These are phyloP conservation scores for Pythium apleroticum DNA, from an alignment of 352 stramenopile genomes.

Conservation along the genomic window DNA sequence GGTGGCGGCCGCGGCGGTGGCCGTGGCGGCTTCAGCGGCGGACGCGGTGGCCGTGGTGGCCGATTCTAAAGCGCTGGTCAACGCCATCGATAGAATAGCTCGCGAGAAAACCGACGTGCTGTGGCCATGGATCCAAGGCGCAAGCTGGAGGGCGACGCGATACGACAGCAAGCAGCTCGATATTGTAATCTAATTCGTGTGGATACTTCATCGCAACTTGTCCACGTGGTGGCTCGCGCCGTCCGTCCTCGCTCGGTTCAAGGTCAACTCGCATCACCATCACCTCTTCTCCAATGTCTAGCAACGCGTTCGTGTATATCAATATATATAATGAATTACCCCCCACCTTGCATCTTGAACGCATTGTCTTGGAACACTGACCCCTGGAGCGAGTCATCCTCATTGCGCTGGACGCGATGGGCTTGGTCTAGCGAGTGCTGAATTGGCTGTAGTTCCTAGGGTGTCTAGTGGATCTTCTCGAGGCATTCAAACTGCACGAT, in stretches of 20 bases:
- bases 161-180: conserved; percentile 10
- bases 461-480: conserved; percentile 58
- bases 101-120: conserved; percentile 5
- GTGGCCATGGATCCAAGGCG: background rate
- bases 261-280: background rate
- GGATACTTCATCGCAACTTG: conserved; percentile 17
- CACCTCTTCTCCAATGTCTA: conserved; percentile 6
- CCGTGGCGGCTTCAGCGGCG: conserved; percentile 28
- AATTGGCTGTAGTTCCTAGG: background rate
- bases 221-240: conserved; percentile 5
- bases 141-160: background rate
- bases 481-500: conserved; percentile 91
- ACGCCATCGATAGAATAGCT: conserved; percentile 28
- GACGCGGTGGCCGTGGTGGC: conserved; percentile 34
- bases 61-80: conserved; percentile 29
- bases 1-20: conserved; percentile 37
- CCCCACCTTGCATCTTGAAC: conserved; percentile 5
- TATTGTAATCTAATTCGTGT: conserved; percentile 31
- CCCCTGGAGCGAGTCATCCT: background rate
- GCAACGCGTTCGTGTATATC: conserved; percentile 29
- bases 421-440: background rate
- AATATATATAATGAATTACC: conserved; percentile 31
- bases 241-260: background rate
- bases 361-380: too few species aligned
- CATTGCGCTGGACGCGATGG: too few species aligned